A percentile compares a stretch with the other conserved stretches of the same genome.
Conservation (phyloP, 768 basidiomycete genomes). For the Russula sp. region DNA sequence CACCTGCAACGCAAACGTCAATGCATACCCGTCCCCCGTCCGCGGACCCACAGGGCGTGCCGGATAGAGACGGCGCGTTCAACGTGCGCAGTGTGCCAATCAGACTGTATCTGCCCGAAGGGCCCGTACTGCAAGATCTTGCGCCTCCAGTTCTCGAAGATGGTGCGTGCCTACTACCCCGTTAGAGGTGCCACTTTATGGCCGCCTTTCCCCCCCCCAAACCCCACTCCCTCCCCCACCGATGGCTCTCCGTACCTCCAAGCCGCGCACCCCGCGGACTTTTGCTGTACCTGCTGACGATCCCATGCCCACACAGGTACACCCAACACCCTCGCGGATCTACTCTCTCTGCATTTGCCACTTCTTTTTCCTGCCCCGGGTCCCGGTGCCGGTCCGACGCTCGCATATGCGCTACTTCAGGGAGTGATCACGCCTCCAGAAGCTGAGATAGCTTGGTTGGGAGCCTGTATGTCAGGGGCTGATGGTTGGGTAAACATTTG, state of each 20-base stretch:
- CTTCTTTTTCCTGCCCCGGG: conserved; percentile 63
- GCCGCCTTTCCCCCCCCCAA: background rate
- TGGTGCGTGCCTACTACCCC: conserved; percentile 47
- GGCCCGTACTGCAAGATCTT: conserved; percentile 87
- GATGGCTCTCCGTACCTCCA: background rate
- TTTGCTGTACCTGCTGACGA: conserved; percentile 23
- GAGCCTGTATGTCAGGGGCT: conserved; percentile 84
- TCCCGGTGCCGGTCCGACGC: conserved; percentile 32
- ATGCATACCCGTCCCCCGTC: conserved; percentile 64
- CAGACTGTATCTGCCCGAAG: conserved; percentile 85
- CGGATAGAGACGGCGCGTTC: conserved; percentile 81
- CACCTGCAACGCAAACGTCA: conserved; percentile 50
- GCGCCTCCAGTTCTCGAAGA: conserved; percentile 76
- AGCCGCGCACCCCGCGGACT: conserved; percentile 21
- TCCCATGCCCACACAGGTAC: conserved; percentile 49
- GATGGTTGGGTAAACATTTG: conserved; percentile 96
- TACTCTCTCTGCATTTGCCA: conserved; percentile 72
- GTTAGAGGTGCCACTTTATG: conserved; percentile 9
- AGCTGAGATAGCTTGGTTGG: conserved; percentile 92
- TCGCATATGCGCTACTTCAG: conserved; percentile 80
- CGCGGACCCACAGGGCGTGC: conserved; percentile 48
- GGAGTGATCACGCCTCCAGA: conserved; percentile 81
- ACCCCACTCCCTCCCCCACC: background rate
- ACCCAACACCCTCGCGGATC: conserved; percentile 64
- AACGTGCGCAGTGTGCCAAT: conserved; percentile 86